phyloP scores from a whole-genome alignment of 352 stramenopile species.

The Thraustochytrium sp. region DNA sequence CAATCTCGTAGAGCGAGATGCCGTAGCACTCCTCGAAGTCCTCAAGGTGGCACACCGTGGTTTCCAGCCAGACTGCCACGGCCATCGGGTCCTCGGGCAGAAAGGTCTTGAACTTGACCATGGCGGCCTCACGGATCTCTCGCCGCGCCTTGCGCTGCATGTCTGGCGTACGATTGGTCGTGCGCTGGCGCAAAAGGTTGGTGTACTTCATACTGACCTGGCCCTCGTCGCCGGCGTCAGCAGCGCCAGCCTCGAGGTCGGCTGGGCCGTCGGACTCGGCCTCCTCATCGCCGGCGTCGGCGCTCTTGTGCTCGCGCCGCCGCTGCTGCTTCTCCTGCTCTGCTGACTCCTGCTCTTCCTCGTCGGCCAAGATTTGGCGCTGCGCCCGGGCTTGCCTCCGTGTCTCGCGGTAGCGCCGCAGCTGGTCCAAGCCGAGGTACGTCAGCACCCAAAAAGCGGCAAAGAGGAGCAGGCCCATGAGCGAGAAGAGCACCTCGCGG shows the following conservation, averaged over 20 bases:
- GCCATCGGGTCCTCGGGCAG: conserved; percentile 38
- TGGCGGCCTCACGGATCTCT: neutral
- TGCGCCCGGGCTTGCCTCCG: neutral
- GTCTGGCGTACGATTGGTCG: neutral
- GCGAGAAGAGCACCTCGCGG: neutral
- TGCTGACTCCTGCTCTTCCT: neutral
- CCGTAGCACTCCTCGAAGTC: conserved; percentile 35
- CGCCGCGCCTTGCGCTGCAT: neutral
- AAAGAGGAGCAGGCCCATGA: neutral
- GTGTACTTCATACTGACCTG: conserved; percentile 11
- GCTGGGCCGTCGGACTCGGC: neutral
- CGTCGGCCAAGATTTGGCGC: neutral
- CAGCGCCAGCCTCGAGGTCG: neutral
- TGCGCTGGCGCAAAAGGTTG: conserved; percentile 11
- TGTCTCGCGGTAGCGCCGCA: neutral
- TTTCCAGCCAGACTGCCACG: conserved; percentile 36
- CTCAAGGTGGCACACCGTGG: conserved; percentile 25
- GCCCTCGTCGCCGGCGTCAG: neutral
- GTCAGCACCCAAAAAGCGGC: neutral
- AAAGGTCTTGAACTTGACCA: conserved; percentile 24
- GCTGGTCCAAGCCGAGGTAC: neutral
- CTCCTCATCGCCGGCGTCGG: neutral
- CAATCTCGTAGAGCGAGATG: conserved; percentile 34
- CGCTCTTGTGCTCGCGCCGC: neutral
- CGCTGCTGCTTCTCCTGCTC: no score